phyloP scores from a whole-genome alignment of 2,329 filamentous ascomycete species.

The Neofusicoccum parvum region DNA sequence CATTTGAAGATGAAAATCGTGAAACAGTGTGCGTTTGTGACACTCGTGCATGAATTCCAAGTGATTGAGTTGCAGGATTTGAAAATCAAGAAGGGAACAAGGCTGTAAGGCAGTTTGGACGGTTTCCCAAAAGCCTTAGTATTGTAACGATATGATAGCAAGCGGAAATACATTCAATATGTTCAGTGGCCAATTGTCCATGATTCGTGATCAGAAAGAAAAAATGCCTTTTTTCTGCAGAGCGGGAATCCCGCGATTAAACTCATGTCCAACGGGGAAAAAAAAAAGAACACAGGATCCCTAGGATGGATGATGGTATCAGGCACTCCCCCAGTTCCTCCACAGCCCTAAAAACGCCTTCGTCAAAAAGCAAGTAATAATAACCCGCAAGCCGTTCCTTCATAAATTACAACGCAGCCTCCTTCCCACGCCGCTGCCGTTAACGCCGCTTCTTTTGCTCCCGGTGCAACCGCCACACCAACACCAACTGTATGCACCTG shows the following conservation, averaged over 20 bases:
- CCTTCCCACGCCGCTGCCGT: background rate
- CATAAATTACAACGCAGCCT: background rate
- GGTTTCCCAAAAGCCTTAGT: too few species aligned
- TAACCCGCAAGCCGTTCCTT: background rate
- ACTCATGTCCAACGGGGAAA: background rate
- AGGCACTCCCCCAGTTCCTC: background rate
- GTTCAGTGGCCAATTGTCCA: too few species aligned
- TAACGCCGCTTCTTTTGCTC: background rate
- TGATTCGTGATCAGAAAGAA: background rate
- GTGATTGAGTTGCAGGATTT: too few species aligned
- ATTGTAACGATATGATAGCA: too few species aligned
- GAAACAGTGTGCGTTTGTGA: too few species aligned
- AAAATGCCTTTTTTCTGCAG: background rate
- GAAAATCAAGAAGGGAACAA: too few species aligned
- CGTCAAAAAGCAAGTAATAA: background rate
- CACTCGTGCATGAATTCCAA: too few species aligned
- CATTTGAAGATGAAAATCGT: too few species aligned
- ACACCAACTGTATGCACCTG: slow-evolving; percentile 6
- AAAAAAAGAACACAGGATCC: background rate
- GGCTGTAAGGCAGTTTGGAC: too few species aligned
- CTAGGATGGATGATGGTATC: slow-evolving; percentile 14
- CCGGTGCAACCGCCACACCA: background rate
- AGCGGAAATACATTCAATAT: too few species aligned
- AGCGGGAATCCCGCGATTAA: background rate
- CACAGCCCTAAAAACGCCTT: background rate